Base-by-base conservation (phyloP, 495 filamentous ascomycete species). In the Penicillium cosmopolitanum region DNA sequence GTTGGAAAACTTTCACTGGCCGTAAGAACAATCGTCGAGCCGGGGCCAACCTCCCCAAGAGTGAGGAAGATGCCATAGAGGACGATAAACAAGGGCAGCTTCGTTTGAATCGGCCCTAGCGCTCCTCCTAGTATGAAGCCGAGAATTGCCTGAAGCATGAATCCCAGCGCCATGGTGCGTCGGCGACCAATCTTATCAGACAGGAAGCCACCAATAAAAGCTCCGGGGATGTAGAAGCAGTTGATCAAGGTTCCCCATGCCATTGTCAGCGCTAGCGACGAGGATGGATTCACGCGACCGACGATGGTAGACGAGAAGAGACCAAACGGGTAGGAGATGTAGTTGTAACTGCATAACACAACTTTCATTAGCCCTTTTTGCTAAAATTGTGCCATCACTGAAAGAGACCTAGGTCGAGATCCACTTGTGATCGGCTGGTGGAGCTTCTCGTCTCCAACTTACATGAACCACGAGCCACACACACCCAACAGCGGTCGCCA, bases 191-290 rank as follows among this genome's bases (percentile, higher is more conserved):
- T 67, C 51, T 74, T 73, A 69, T 93, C 90, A 10, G 83, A 84
- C 13, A 89, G 68, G 34, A 84, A 84, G 4, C 87, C 84, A 25
- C 90, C 90, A 38, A 85, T 70, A 66, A 93, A 83, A 28, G 87
- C 87, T 0, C 90, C 90, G 0, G 90, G 90, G 53, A 93, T 82
- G 76, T 91, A 89, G 68, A 93, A 92, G 43, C 90, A 74, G 68
- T 91, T 92, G 78, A 93, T 84, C 23, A 92, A 77, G 1, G 85
- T 88, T 57, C 88, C 88, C 88, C 91, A 94, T 16, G 88, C 90
- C 55, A 93, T 90, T 12, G 84, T 76, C 53, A 88, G 42, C 87
- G 75, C 65, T 5, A 70, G 53, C 0, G 67, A 70, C 5, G 51
- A 85, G 73, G 21, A 80, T 69, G 47, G 62, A 60, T 54, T 65